Evolutionary conservation across 2,329 filamentous ascomycete species (phyloP).

Genomic region (Dothideomycetidae sp.): DNA sequence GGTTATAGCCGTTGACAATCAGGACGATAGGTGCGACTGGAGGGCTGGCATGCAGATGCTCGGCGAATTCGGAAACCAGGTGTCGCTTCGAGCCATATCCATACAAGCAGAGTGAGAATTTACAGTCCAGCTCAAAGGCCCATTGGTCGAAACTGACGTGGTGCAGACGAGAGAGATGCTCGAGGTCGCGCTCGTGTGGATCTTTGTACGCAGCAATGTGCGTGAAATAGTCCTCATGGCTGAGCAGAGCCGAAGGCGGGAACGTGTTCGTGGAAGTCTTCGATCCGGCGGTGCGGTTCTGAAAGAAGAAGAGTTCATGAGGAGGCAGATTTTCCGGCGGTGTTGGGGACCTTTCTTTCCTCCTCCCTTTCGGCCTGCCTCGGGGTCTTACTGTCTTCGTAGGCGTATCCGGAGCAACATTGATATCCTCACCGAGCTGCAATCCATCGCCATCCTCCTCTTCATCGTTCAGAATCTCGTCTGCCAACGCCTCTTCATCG

Average conservation of each 20-base stretch:
- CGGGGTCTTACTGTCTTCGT: conserved; percentile 31
- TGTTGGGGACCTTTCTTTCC: conserved; percentile 53
- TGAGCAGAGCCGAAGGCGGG: conserved; percentile 58
- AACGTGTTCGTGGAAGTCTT: conserved; percentile 84
- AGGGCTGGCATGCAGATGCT: conserved; percentile 45
- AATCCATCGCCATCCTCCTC: conserved; percentile 30
- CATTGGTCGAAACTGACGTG: conserved; percentile 76
- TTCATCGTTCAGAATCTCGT: conserved; percentile 51
- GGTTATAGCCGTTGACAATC: conserved; percentile 73
- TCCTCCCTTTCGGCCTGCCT: conserved; percentile 40
- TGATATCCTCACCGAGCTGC: conserved; percentile 21
- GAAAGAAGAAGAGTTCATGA: conserved; percentile 85
- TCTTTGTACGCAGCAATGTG: conserved; percentile 51
- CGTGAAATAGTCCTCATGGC: conserved; percentile 82
- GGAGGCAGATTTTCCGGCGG: conserved; percentile 70
- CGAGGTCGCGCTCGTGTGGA: conserved; percentile 54
- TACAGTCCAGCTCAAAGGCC: conserved; percentile 75
- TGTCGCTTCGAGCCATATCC: conserved; percentile 81
- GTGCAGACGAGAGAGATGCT: conserved; percentile 61
- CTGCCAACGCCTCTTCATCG: conserved; percentile 52
- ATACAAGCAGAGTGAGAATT: conserved; percentile 81
- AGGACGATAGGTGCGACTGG: conserved; percentile 47
- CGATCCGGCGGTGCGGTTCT: conserved; percentile 66
- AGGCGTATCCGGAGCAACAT: conserved; percentile 28
- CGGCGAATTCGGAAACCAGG: conserved; percentile 62